Evolutionary conservation across 2,329 filamentous ascomycete genomes (phyloP).

Genomic region (Ophiocordyceps polyrhachis-furcata): DNA sequence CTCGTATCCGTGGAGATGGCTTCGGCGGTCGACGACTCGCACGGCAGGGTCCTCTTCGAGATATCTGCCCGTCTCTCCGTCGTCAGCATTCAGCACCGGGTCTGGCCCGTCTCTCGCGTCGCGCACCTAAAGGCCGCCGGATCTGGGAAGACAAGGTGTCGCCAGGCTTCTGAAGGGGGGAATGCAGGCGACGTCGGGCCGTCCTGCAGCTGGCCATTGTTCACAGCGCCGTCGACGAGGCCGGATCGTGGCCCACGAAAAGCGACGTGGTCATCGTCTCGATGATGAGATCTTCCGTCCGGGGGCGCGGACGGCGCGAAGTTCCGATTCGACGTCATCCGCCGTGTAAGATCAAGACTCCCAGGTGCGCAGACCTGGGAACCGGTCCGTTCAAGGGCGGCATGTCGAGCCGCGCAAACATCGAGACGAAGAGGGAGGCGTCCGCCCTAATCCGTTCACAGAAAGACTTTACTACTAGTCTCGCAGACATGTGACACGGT

Average conservation of each 20-base stretch:
- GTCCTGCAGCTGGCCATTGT: constrained; percentile 3
- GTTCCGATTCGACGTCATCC: constrained; percentile 4
- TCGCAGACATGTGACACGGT: neutral
- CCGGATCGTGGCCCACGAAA: neutral
- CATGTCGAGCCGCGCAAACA: neutral
- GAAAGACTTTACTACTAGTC: neutral
- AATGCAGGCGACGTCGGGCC: constrained; percentile 3
- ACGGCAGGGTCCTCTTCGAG: constrained; percentile 72
- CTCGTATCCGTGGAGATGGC: constrained; percentile 65
- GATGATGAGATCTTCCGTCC: constrained; percentile 2
- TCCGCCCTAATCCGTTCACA: neutral
- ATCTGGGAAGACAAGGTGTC: constrained; percentile 37
- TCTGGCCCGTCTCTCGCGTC: neutral
- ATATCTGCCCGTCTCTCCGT: constrained; percentile 30
- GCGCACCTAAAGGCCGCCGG: constrained; percentile 36
- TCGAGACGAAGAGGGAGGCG: neutral
- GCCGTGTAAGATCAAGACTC: constrained; percentile 1
- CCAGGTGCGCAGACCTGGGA: constrained; percentile 1
- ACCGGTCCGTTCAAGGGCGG: neutral
- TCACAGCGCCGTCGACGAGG: neutral
- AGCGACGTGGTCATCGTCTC: constrained; percentile 2
- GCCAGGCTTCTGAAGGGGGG: constrained; percentile 13
- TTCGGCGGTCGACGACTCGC: constrained; percentile 52
- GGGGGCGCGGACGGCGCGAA: constrained; percentile 2
- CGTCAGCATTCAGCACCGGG: neutral